Conservation (phyloP, 1,284 basidiomycete species). For the Pseudozyma tsukubaensis region DNA sequence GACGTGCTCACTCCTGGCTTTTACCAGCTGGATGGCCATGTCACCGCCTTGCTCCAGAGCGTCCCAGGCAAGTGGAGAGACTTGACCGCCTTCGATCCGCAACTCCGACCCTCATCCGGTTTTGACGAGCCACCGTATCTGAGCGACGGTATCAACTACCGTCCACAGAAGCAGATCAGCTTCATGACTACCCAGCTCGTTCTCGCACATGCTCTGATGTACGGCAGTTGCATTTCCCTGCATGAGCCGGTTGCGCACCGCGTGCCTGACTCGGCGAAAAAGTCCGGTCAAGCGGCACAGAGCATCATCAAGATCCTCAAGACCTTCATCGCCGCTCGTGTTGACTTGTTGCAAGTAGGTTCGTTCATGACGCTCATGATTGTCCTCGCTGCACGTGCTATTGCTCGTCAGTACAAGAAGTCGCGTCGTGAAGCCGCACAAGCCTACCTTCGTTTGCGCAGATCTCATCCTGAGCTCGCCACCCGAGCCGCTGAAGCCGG, state of each 20-base stretch:
- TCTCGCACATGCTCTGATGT: slow-evolving; percentile 41
- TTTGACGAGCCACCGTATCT: slow-evolving; percentile 36
- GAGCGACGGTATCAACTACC: slow-evolving; percentile 47
- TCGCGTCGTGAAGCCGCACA: slow-evolving; percentile 29
- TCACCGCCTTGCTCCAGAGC: slow-evolving; percentile 35
- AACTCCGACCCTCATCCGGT: slow-evolving; percentile 15
- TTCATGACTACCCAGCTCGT: slow-evolving; percentile 50
- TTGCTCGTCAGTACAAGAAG: slow-evolving; percentile 46
- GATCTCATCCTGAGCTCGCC: slow-evolving; percentile 25
- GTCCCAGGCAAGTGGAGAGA: slow-evolving; percentile 46
- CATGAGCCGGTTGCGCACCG: slow-evolving; percentile 52
- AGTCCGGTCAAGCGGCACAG: slow-evolving; percentile 40
- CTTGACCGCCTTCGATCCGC: slow-evolving; percentile 31
- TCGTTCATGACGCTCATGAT: slow-evolving; percentile 49
- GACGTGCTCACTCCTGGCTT: slow-evolving; percentile 48
- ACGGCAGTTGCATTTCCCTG: slow-evolving; percentile 45
- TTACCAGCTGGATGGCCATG: slow-evolving; percentile 34
- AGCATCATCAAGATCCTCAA: slow-evolving; percentile 50
- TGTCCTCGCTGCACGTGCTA: slow-evolving; percentile 37
- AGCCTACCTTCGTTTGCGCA: slow-evolving; percentile 29
- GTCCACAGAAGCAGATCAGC: slow-evolving; percentile 40
- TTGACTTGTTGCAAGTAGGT: slow-evolving; percentile 39
- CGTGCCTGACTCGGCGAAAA: slow-evolving; percentile 37
- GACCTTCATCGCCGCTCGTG: slow-evolving; percentile 41
- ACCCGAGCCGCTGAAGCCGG: slow-evolving; percentile 22